Base-by-base conservation (phyloP, 148 eudicot species). In the Drosera capensis region DNA sequence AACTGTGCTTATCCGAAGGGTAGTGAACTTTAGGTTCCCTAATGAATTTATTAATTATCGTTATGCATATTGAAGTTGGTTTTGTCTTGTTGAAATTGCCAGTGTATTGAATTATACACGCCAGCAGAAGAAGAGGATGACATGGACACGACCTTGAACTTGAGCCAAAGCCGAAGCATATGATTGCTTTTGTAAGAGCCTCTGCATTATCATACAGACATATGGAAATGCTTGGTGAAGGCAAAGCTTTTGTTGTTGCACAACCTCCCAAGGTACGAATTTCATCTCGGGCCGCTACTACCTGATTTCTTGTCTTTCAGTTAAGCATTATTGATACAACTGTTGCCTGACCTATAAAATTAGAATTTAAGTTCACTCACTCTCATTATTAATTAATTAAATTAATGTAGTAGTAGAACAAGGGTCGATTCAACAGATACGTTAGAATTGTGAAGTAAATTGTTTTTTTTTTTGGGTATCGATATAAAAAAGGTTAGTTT, bases 21-120 rank as follows among this genome's bases (percentile, higher is more conserved):
- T n/a, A 28, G 6, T 3, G 4, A 9, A 4, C 9, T 28, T 28
- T 28, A 28, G 9, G 9, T 3, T 28, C 31, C 9, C 31, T 3
- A 28, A 28, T 28, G 9, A 9, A 3, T 28, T 3, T 28, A 9
- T 9, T 28, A 3, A 9, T 9, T 28, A 28, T 9, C 9, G 31
- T 9, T 9, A 28, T 3, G 6, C 31, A 28, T 9, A 9, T 23
- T 21, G 20, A 23, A 28, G 29, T 43, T 25, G 29, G 24, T 18
- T n/a, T 31, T n/a, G 28, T 25, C n/a, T 21, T 4, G 15, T 31
- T 20, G 43, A 24, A 22, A 25, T 31, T 67, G 51, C 46, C 79
- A 82, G 94, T 79, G 94, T 54, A 75, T 83, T 28, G 94, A 83
- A 63, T 8, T 79, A 26, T 79, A 79, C 63, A 75, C n/a, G n/a